phyloP scores from a whole-genome alignment of 148 eudicot genomes.

The Rhododendron henanense region DNA sequence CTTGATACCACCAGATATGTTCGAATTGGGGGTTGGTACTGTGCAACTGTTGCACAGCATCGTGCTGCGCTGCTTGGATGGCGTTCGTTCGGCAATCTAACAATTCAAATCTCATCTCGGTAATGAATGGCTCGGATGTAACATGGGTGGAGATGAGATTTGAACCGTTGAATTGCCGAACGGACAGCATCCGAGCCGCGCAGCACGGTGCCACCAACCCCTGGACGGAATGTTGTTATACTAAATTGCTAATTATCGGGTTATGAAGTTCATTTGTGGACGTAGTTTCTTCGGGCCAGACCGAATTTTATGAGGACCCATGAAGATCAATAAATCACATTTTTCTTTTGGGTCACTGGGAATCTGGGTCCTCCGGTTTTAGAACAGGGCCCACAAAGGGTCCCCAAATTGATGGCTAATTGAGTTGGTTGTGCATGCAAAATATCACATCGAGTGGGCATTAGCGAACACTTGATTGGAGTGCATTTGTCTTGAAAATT shows the following conservation, averaged over 20 bases:
- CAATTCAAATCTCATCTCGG: too few species aligned
- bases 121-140: too few species aligned
- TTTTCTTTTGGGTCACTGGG: background rate
- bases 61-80: too few species aligned
- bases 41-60: too few species aligned
- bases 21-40: background rate
- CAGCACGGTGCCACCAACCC: too few species aligned
- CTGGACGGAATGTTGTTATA: background rate
- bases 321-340: background rate
- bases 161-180: too few species aligned
- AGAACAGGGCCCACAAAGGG: background rate
- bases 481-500: background rate
- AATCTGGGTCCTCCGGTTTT: background rate
- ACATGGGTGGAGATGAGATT: too few species aligned
- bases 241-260: background rate
- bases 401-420: background rate
- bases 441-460: background rate
- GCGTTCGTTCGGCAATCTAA: too few species aligned
- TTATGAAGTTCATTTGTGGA: background rate
- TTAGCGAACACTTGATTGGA: background rate
- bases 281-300: background rate
- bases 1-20: background rate
- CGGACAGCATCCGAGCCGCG: too few species aligned
- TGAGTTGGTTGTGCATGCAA: background rate
- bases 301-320: background rate